These are phyloP conservation scores for Dispira parvispora DNA, from an alignment of 192 early-diverging fungal genomes.

Conservation along the genomic window DNA sequence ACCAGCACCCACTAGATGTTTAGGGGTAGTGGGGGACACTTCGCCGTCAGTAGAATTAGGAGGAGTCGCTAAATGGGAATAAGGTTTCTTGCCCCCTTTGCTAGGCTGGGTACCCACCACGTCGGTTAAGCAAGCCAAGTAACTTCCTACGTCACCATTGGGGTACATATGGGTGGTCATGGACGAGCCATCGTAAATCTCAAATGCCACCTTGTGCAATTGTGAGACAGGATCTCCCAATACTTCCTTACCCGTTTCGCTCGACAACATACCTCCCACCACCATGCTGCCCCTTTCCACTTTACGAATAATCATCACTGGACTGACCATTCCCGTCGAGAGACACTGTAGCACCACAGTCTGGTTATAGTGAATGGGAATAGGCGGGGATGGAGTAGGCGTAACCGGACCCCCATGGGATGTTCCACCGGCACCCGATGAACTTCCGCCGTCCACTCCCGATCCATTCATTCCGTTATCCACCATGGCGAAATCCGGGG, in stretches of 20 bases:
- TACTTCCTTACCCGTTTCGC: constrained; percentile 28
- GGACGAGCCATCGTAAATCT: constrained; percentile 21
- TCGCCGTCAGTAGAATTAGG: constrained; percentile 5
- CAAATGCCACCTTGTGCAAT: constrained; percentile 81
- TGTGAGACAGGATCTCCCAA: constrained; percentile 77
- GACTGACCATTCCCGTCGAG: constrained; percentile 68
- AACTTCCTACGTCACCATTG: constrained; percentile 26
- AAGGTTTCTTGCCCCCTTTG: constrained; percentile 30
- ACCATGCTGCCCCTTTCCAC: constrained; percentile 72
- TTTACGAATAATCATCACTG: constrained; percentile 67
- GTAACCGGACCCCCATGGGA: neutral
- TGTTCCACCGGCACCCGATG: constrained; percentile 16
- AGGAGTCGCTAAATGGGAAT: constrained; percentile 16
- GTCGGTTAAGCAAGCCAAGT: constrained; percentile 58
- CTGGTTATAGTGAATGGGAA: constrained; percentile 75
- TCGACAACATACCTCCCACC: constrained; percentile 33
- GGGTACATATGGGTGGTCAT: neutral
- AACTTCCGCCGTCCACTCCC: constrained; percentile 13
- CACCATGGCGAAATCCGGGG: constrained; percentile 18
- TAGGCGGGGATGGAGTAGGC: constrained; percentile 20
- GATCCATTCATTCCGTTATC: constrained; percentile 7
- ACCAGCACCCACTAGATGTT: constrained; percentile 19
- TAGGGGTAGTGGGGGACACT: constrained; percentile 17
- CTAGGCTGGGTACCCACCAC: constrained; percentile 55
- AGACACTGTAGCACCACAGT: constrained; percentile 72